Evolutionary conservation across 306 rosid genomes (phyloP).

Genomic region (Rosa persica): DNA sequence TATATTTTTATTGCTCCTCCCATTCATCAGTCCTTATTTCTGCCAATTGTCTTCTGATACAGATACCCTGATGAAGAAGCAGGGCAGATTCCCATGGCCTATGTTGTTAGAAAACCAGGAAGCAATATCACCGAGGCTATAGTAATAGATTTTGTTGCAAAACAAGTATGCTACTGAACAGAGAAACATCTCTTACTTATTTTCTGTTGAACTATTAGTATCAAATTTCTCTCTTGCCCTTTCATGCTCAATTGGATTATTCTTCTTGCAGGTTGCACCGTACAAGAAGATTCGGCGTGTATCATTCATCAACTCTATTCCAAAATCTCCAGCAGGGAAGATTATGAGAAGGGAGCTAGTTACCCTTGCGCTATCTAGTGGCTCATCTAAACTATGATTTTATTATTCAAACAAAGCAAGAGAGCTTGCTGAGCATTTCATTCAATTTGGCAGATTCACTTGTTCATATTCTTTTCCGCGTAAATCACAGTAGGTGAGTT

Average conservation of each 20-base stretch:
- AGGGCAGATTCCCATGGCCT: conserved; percentile 92
- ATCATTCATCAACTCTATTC: conserved; percentile 60
- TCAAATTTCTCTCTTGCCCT: neutral
- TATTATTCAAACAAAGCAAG: neutral
- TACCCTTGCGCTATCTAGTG: conserved; percentile 46
- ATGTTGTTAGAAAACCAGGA: conserved; percentile 76
- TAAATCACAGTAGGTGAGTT: neutral
- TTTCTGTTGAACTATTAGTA: neutral
- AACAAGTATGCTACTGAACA: conserved; percentile 46
- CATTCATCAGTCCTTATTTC: neutral
- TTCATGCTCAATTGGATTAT: neutral
- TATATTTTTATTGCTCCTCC: neutral
- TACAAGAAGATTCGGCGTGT: conserved; percentile 88
- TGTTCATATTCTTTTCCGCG: neutral
- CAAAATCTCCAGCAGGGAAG: conserved; percentile 82
- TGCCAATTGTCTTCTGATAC: conserved; percentile 10
- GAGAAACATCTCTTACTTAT: neutral
- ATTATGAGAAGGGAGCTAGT: conserved; percentile 82
- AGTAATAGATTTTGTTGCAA: conserved; percentile 65
- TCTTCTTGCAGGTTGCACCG: conserved; percentile 69
- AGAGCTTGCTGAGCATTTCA: neutral
- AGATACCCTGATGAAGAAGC: conserved; percentile 90
- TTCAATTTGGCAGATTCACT: neutral
- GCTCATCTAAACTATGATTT: conserved; percentile 57
- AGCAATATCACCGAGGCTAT: conserved; percentile 57